These are phyloP conservation scores for Sugiyamaella floridensis DNA, from an alignment of 805 yeast genomes.

Conservation along the genomic window DNA sequence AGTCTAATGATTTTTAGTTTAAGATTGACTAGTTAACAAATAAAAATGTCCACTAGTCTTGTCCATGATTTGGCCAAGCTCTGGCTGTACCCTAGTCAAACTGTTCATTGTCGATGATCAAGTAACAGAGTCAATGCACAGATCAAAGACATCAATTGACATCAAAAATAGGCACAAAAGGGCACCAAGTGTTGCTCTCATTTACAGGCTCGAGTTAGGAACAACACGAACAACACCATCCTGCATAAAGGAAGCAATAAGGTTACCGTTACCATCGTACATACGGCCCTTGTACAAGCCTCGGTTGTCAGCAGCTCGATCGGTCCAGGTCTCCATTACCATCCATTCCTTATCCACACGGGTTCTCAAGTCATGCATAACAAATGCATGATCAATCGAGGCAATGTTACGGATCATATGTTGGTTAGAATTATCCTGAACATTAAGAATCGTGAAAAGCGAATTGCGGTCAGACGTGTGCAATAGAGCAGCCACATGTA, in stretches of 20 bases:
- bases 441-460: slow-evolving; percentile 26
- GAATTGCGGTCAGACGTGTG: slow-evolving; percentile 31
- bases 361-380: slow-evolving; percentile 23
- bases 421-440: slow-evolving; percentile 18
- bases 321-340: slow-evolving; percentile 28
- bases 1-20: too few species aligned
- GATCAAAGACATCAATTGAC: too few species aligned
- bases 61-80: too few species aligned
- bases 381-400: slow-evolving; percentile 27
- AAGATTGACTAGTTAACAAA: too few species aligned
- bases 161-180: too few species aligned
- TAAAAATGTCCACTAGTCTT: too few species aligned
- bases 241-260: slow-evolving; percentile 26
- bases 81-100: too few species aligned
- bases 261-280: slow-evolving; percentile 16
- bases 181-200: too few species aligned
- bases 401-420: slow-evolving; percentile 21
- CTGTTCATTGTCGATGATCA: too few species aligned
- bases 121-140: too few species aligned
- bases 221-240: slow-evolving; percentile 19
- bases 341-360: slow-evolving; percentile 21
- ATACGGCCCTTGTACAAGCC: slow-evolving; percentile 29
- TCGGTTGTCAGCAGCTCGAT: slow-evolving; percentile 24
- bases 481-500: slow-evolving; percentile 28
- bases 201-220: background rate